Evolutionary conservation across 83 land plant species (phyloP).

Genomic region (Isoetes engelmannii): DNA sequence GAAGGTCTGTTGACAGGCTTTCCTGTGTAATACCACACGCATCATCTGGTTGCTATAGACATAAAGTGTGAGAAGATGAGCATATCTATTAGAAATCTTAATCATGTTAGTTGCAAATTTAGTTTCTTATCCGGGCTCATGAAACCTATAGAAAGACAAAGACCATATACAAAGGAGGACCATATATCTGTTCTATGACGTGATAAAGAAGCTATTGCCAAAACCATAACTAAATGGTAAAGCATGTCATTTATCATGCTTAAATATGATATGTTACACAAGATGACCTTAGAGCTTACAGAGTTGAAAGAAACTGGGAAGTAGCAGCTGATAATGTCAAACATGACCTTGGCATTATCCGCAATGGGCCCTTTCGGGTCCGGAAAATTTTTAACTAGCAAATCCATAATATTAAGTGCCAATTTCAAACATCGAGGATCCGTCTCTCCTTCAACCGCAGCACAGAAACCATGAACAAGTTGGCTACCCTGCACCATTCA

Average conservation of each 20-base stretch:
- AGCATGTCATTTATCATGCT: neutral
- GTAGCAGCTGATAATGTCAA: constrained; percentile 74
- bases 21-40: constrained; percentile 35
- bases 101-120: too few relatives aligned
- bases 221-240: neutral
- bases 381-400: constrained; percentile 42
- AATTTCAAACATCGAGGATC: constrained; percentile 79
- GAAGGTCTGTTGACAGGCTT: constrained; percentile 39
- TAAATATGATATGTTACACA: neutral
- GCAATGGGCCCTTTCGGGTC: constrained; percentile 57
- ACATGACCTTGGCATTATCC: constrained; percentile 51
- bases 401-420: constrained; percentile 54
- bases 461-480: constrained; percentile 62
- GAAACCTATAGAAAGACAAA: too few relatives aligned
- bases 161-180: too few relatives aligned
- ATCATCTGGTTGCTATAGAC: constrained; percentile 51
- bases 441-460: constrained; percentile 77
- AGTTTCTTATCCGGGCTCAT: too few relatives aligned
- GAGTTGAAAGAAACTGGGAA: constrained; percentile 85
- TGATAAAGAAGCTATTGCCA: neutral
- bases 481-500: constrained; percentile 46
- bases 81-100: too few relatives aligned
- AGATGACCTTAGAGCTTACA: constrained; percentile 47
- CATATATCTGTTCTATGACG: too few relatives aligned
- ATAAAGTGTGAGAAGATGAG: neutral